Evolutionary conservation across 2,329 filamentous ascomycete genomes (phyloP), one percentile per base, ranked within the genome.

Genomic region (Periconia digitata): DNA sequence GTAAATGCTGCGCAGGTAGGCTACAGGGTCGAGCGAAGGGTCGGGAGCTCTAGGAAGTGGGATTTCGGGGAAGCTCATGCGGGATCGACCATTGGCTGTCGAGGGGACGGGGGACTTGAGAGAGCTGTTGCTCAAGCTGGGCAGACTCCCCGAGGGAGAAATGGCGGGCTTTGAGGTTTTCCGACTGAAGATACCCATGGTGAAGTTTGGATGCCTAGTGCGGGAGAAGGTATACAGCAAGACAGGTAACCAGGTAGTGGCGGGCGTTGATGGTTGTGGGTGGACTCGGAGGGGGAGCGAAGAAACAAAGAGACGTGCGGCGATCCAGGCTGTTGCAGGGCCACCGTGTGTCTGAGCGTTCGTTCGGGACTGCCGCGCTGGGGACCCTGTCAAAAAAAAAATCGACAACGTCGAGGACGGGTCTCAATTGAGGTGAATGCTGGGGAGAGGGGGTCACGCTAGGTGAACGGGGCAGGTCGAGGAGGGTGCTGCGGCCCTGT

Each of bases 1-100:
- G 63, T 90, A 85, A 64, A 97, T 84, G 74, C 91, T 96, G 67
- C 89, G 85, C 63, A 99, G 82, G 73, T 97, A 97, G 52, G 86
- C 92, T 20, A 88, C 90, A 17, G 92, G 92, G 69, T 97, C 90
- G 59, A 92, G 79, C 53, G 86, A 81, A 63, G 92, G 92, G 73
- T 97, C 92, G 22, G 92, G 92, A 15, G 91, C 85, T 64, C 85
- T 86, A 42, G 92, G 89, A 40, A 97, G 82, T 55, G 90, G 83
- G 63, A 95, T 80, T 71, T 91, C 89, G 59, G 87, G 85, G 58
- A 92, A 81, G 50, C 77, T 65, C 52, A 64, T 64, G 47, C 63
- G 64, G 24, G 53, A 53, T 58, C 67, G 63, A 47, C 61, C 73
- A 63, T 64, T 71, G 62, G 56, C 55, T 22, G 71, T 69, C 41